Evolutionary conservation across 2,329 filamentous ascomycete genomes (phyloP).

Genomic region (Exophiala dermatitidis): DNA sequence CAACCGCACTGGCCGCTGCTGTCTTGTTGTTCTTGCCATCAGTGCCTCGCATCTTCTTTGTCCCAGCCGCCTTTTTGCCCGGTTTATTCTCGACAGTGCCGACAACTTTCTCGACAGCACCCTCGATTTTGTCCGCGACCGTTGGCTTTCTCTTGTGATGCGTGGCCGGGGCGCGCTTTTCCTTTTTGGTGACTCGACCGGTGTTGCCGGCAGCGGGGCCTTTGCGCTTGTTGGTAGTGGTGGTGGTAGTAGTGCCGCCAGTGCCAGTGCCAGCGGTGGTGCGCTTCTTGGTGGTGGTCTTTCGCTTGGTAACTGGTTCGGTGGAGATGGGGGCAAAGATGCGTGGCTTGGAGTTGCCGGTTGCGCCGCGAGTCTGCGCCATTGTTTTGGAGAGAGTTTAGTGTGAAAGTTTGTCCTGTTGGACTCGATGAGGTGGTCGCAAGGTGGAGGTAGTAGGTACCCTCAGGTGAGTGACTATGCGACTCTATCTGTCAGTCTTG

Average conservation of each 20-base stretch:
- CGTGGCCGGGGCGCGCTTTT: slow-evolving; percentile 19
- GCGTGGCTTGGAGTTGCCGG: slow-evolving; percentile 28
- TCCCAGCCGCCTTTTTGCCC: slow-evolving; percentile 36
- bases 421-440: too few relatives aligned
- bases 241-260: slow-evolving; percentile 2
- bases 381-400: slow-evolving; percentile 14
- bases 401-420: too few relatives aligned
- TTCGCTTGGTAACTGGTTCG: slow-evolving; percentile 24
- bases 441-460: too few relatives aligned
- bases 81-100: slow-evolving; percentile 30
- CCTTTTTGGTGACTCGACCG: slow-evolving; percentile 23
- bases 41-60: slow-evolving; percentile 35
- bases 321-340: slow-evolving; percentile 22
- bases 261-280: slow-evolving; percentile 1
- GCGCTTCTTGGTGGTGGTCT: slow-evolving; percentile 21
- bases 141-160: slow-evolving; percentile 26
- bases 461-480: too few relatives aligned
- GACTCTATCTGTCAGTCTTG: too few relatives aligned
- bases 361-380: slow-evolving; percentile 29
- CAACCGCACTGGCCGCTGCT: neutral
- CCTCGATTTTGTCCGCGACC: slow-evolving; percentile 31
- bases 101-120: slow-evolving; percentile 29
- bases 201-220: neutral
- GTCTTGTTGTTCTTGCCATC: slow-evolving; percentile 27
- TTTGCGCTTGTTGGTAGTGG: slow-evolving; percentile 7